phyloP scores from a whole-genome alignment of 192 early-diverging fungal genomes.

The Geranomyces variabilis region DNA sequence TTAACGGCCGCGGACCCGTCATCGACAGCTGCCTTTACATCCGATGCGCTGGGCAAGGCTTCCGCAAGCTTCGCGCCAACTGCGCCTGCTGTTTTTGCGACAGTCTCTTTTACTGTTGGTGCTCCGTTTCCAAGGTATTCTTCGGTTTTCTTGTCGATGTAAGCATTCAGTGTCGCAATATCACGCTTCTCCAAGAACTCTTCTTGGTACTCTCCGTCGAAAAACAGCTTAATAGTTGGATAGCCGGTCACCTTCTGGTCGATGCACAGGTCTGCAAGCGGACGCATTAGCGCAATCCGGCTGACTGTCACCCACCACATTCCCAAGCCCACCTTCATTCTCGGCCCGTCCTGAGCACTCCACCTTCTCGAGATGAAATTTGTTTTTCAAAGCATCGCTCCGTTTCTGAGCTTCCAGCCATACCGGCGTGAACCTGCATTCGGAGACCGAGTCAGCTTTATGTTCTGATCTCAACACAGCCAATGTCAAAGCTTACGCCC shows the following conservation, averaged over 20 bases:
- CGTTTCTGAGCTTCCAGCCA: conserved; percentile 38
- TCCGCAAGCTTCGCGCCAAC: no score
- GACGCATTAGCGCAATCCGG: neutral
- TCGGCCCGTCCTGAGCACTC: conserved; percentile 64
- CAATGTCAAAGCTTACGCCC: conserved; percentile 7
- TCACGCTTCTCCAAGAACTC: neutral
- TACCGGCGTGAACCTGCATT: conserved; percentile 26
- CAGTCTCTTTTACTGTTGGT: no score
- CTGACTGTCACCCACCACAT: neutral
- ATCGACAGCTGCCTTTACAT: no score
- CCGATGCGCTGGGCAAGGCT: no score
- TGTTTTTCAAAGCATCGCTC: conserved; percentile 37
- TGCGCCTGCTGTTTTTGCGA: no score
- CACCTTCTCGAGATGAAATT: conserved; percentile 69
- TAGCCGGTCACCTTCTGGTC: conserved; percentile 61
- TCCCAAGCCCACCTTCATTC: conserved; percentile 13
- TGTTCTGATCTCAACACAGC: neutral
- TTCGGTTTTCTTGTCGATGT: conserved; percentile 16
- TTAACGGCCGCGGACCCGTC: neutral
- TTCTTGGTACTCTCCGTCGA: conserved; percentile 6
- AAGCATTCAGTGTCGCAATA: conserved; percentile 4
- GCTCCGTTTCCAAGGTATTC: no score
- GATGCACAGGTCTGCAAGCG: conserved; percentile 56
- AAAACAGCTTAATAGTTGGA: conserved; percentile 63
- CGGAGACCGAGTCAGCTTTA: neutral